A percentile compares a stretch with the other conserved stretches of the same genome.
Evolutionary conservation across 75 land plant genomes (phyloP).

Genomic region (Cupressus sempervirens): DNA sequence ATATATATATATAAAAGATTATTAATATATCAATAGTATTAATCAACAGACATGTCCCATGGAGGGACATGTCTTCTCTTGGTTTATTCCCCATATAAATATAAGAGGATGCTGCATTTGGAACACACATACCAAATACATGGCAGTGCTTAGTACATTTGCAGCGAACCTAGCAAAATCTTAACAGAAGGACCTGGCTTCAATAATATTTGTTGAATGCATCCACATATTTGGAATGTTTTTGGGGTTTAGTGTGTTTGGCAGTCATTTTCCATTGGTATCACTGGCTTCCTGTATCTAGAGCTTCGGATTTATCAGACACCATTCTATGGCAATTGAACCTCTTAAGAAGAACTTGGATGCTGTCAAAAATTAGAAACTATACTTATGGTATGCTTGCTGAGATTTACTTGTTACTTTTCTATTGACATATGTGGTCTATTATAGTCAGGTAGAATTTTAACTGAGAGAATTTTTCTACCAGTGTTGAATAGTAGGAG

Average conservation of each 20-base stretch:
- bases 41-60: too few relatives aligned
- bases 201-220: background rate
- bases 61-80: too few relatives aligned
- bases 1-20: too few relatives aligned
- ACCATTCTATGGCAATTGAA: background rate
- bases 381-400: background rate
- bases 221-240: background rate
- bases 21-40: too few relatives aligned
- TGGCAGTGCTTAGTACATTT: too few relatives aligned
- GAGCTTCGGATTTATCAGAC: background rate
- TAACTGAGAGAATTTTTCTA: background rate
- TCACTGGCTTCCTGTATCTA: background rate
- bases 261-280: background rate
- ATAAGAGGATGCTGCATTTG: too few relatives aligned
- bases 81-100: too few relatives aligned
- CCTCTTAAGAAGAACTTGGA: background rate
- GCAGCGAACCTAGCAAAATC: too few relatives aligned
- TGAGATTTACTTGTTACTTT: background rate
- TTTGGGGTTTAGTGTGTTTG: background rate
- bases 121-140: too few relatives aligned
- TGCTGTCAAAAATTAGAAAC: background rate
- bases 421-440: background rate
- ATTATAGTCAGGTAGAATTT: background rate
- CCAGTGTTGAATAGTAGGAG: background rate
- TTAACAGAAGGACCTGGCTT: background rate